Percentiles rank a stretch among this genome's conserved stretches.
Evolutionary conservation across 2,329 filamentous ascomycete genomes (phyloP).

Genomic region (Tolypocladium tundrense): DNA sequence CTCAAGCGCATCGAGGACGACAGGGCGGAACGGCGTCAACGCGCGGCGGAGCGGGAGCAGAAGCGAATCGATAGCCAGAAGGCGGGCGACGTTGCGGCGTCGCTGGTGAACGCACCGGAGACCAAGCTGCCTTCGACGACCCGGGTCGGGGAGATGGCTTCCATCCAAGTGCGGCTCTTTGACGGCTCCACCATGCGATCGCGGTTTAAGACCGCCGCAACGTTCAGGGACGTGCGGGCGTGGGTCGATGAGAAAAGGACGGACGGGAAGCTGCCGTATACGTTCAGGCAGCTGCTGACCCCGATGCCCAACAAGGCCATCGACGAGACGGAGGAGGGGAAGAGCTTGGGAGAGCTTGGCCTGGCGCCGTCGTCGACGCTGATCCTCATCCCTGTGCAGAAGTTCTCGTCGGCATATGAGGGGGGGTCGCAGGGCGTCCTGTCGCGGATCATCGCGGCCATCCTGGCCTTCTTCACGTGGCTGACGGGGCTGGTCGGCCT

Average conservation of each 20-base stretch:
- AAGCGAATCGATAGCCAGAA: slow-evolving; percentile 21
- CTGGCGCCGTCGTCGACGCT: slow-evolving; percentile 73
- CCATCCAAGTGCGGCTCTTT: slow-evolving; percentile 71
- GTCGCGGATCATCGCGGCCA: slow-evolving; percentile 16
- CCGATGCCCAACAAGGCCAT: slow-evolving; percentile 68
- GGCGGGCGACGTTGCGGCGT: slow-evolving; percentile 16
- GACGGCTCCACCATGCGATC: slow-evolving; percentile 72
- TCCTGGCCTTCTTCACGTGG: slow-evolving; percentile 24
- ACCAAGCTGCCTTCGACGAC: slow-evolving; percentile 19
- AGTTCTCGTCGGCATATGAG: slow-evolving; percentile 31
- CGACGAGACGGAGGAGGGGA: slow-evolving; percentile 62
- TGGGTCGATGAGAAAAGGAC: slow-evolving; percentile 63
- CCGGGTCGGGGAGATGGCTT: slow-evolving; percentile 22
- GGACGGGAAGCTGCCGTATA: slow-evolving; percentile 57
- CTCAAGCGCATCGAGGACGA: slow-evolving; percentile 69
- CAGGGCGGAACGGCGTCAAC: slow-evolving; percentile 54
- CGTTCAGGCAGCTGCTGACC: slow-evolving; percentile 73
- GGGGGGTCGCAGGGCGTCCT: slow-evolving; percentile 15
- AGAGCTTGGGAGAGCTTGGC: slow-evolving; percentile 57
- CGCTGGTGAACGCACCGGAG: slow-evolving; percentile 20
- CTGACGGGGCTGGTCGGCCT: slow-evolving; percentile 22
- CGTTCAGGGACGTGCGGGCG: slow-evolving; percentile 57
- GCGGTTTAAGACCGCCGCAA: slow-evolving; percentile 55
- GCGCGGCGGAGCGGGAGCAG: slow-evolving; percentile 39
- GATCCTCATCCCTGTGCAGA: slow-evolving; percentile 62